Percentiles rank a stretch among this genome's conserved stretches.
Conservation (phyloP, 352 stramenopile genomes). For the Globisporangium spiculum region DNA sequence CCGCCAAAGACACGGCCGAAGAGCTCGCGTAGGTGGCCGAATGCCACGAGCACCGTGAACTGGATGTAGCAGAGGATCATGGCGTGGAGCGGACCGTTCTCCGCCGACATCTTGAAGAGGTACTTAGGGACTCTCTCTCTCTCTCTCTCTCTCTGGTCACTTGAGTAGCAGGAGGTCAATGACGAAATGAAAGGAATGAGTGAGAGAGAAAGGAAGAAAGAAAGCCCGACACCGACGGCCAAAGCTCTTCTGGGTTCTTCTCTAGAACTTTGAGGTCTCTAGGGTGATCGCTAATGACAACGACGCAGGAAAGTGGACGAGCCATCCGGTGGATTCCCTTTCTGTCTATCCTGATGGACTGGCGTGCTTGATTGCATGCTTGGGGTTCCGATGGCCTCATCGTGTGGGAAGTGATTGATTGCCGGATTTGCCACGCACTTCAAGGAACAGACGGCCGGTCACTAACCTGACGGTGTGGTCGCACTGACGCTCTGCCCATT, state of each 20-base stretch:
- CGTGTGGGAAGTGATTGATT: no score
- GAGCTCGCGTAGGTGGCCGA: slow-evolving; percentile 36
- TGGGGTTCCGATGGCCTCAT: no score
- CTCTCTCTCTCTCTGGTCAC: not conserved
- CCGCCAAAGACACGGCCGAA: slow-evolving; percentile 25
- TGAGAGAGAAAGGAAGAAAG: no score
- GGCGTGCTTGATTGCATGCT: not conserved
- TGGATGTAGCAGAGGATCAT: slow-evolving; percentile 43
- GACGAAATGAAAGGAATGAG: not conserved
- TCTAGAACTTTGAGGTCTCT: no score
- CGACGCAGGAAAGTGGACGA: not conserved
- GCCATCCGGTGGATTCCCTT: not conserved
- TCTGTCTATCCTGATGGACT: not conserved
- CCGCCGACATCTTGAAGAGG: slow-evolving; percentile 14
- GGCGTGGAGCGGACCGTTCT: slow-evolving; percentile 23
- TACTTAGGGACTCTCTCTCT: no score
- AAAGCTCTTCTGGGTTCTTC: no score
- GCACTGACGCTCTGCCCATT: no score
- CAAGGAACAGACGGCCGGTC: no score
- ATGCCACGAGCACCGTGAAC: slow-evolving; percentile 34
- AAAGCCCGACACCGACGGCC: not conserved
- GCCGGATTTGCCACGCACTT: no score
- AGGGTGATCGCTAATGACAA: no score
- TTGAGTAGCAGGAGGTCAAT: not conserved
- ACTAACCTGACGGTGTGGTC: no score